Conservation (phyloP, 1,284 basidiomycete genomes). For the Erythrobasidium hasegawianum region DNA sequence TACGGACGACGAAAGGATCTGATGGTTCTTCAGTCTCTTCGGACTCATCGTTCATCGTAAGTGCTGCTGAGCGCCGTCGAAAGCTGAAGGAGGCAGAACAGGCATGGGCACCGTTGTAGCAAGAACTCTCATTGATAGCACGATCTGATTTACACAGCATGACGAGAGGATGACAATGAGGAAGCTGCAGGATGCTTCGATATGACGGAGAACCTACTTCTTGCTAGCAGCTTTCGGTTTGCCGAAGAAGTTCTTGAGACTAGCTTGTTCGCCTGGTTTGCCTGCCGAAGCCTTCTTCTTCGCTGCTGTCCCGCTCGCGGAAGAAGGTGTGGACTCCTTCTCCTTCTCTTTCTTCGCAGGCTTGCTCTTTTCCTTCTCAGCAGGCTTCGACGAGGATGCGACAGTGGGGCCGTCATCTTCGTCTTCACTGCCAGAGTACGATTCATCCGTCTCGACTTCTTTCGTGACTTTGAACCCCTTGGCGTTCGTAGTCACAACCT, state of each 20-base stretch:
- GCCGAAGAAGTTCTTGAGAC: constrained; percentile 30
- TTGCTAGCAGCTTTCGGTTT: constrained; percentile 25
- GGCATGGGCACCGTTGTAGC: constrained; percentile 19
- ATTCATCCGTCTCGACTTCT: constrained; percentile 30
- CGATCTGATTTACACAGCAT: background rate
- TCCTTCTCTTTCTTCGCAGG: constrained; percentile 1
- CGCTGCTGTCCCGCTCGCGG: background rate
- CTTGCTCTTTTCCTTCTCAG: constrained; percentile 18
- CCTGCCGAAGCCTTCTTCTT: constrained; percentile 7
- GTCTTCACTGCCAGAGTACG: constrained; percentile 20
- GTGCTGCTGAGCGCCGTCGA: background rate
- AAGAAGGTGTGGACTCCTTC: constrained; percentile 7
- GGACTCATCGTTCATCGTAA: background rate
- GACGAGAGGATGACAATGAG: background rate
- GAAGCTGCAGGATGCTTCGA: background rate
- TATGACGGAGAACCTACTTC: constrained; percentile 14
- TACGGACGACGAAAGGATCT: too few relatives aligned
- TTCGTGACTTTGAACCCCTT: constrained; percentile 29
- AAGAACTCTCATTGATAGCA: background rate
- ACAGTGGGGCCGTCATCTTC: constrained; percentile 19
- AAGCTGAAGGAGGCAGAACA: constrained; percentile 7
- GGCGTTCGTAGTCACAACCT: constrained; percentile 10
- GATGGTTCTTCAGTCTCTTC: too few relatives aligned
- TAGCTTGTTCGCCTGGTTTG: constrained; percentile 20
- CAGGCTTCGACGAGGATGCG: constrained; percentile 7